These are phyloP conservation scores for Zizania latifolia DNA, from an alignment of 176 grass and related monocot genomes.

Conservation along the genomic window DNA sequence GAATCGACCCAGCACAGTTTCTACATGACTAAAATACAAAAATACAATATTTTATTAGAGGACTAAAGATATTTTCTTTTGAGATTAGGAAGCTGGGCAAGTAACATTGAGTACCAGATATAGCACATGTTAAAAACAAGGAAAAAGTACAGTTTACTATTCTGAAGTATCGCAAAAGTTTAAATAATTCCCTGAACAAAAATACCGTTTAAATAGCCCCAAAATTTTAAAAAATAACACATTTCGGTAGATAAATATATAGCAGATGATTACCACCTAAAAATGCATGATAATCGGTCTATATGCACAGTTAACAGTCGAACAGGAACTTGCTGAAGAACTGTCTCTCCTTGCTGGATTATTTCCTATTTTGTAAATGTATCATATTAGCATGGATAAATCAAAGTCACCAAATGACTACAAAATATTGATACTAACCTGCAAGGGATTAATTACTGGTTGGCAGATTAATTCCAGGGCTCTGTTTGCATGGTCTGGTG, in stretches of 20 bases:
- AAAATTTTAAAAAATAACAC: constrained; percentile 23
- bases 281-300: constrained; percentile 92
- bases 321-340: constrained; percentile 71
- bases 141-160: no score
- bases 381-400: constrained; percentile 31
- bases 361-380: constrained; percentile 57
- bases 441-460: constrained; percentile 75
- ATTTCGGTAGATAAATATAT: background rate
- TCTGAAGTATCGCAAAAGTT: no score
- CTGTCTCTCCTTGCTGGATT: constrained; percentile 65
- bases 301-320: constrained; percentile 81
- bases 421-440: constrained; percentile 39
- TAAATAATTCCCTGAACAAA: no score
- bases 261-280: constrained; percentile 51
- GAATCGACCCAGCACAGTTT: constrained; percentile 62
- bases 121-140: constrained; percentile 24
- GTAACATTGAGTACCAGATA: constrained; percentile 2
- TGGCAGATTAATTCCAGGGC: constrained; percentile 88
- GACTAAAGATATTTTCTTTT: background rate
- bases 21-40: constrained; percentile 59
- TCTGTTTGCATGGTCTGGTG: constrained; percentile 70
- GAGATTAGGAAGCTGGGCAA: background rate
- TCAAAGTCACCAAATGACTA: background rate
- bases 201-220: no score
- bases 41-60: background rate